A percentile compares a stretch with the other conserved stretches of the same genome.
Conservation (phyloP, 2,329 filamentous ascomycete species). For the Epichloe bromicola region DNA sequence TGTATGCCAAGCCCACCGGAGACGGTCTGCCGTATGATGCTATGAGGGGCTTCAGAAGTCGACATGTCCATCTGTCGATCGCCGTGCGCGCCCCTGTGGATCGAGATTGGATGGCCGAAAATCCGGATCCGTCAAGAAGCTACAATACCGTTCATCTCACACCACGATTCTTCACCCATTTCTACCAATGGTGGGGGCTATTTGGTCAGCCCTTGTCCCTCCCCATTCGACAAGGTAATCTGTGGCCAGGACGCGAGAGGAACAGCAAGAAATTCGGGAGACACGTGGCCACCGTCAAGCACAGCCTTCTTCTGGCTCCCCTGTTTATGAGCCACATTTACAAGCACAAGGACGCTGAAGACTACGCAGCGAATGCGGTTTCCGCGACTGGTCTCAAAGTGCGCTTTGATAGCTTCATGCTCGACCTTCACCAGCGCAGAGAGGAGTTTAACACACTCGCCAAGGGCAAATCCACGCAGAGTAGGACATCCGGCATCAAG, state of each 20-base stretch:
- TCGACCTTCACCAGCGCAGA: constrained; percentile 86
- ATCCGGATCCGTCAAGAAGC: constrained; percentile 64
- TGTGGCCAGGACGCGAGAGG: constrained; percentile 90
- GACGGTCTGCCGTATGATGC: constrained; percentile 62
- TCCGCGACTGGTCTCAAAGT: constrained; percentile 95
- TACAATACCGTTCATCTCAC: constrained; percentile 96
- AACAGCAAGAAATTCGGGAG: constrained; percentile 97
- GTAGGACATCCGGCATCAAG: constrained; percentile 81
- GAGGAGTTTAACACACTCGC: constrained; percentile 82
- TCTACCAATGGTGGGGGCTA: constrained; percentile 95
- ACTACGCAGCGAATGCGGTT: constrained; percentile 61
- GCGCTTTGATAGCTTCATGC: constrained; percentile 90
- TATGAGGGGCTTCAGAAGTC: constrained; percentile 90
- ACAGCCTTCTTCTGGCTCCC: constrained; percentile 82
- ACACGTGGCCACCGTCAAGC: constrained; percentile 97
- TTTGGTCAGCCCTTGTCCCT: constrained; percentile 92
- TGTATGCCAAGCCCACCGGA: constrained; percentile 50
- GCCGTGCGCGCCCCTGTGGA: constrained; percentile 78
- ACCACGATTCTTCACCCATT: constrained; percentile 94
- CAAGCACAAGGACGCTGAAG: constrained; percentile 92
- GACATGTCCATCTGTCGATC: constrained; percentile 92
- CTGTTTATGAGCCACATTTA: constrained; percentile 95
- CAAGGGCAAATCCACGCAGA: constrained; percentile 61
- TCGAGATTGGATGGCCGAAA: constrained; percentile 71
- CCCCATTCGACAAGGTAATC: constrained; percentile 77